Conservation (phyloP, 2,329 filamentous ascomycete genomes). For the Helicocarpus griseus region DNA sequence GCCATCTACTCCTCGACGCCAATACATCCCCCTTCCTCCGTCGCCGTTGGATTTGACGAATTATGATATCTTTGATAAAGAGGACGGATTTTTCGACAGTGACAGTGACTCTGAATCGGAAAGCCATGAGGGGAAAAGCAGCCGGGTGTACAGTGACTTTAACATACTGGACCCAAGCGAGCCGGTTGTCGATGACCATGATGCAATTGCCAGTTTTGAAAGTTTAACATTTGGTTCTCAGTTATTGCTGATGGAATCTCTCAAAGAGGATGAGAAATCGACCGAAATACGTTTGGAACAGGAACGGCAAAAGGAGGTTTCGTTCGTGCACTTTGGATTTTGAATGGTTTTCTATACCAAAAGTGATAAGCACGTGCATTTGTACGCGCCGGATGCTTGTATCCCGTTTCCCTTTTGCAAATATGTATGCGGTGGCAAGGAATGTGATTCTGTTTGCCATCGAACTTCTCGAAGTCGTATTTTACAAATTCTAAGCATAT, state of each 20-base stretch:
- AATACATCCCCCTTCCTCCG: constrained; percentile 25
- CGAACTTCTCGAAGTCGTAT: too few species aligned
- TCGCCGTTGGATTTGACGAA: constrained; percentile 34
- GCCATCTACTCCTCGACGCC: constrained; percentile 5
- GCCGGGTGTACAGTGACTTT: constrained; percentile 18
- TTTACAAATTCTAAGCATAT: too few species aligned
- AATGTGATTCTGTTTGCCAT: too few species aligned
- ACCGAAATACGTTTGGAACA: constrained; percentile 13
- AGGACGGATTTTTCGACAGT: constrained; percentile 20
- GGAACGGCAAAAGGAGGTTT: constrained; percentile 14
- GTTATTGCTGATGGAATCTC: constrained; percentile 3
- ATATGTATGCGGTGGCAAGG: too few species aligned
- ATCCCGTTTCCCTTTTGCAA: too few species aligned
- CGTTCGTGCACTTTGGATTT: constrained; percentile 11
- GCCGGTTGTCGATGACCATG: constrained; percentile 13
- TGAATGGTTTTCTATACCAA: not conserved
- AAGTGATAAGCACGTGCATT: not conserved
- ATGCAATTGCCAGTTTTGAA: constrained; percentile 14
- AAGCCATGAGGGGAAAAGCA: constrained; percentile 4
- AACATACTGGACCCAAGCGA: constrained; percentile 14
- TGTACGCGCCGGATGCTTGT: too few species aligned
- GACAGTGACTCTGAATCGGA: constrained; percentile 9
- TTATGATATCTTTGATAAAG: constrained; percentile 34
- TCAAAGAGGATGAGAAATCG: constrained; percentile 12
- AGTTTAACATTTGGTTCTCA: constrained; percentile 4